phyloP scores from a whole-genome alignment of 768 basidiomycete species.

The Pseudohyphozyma bogoriensis region DNA sequence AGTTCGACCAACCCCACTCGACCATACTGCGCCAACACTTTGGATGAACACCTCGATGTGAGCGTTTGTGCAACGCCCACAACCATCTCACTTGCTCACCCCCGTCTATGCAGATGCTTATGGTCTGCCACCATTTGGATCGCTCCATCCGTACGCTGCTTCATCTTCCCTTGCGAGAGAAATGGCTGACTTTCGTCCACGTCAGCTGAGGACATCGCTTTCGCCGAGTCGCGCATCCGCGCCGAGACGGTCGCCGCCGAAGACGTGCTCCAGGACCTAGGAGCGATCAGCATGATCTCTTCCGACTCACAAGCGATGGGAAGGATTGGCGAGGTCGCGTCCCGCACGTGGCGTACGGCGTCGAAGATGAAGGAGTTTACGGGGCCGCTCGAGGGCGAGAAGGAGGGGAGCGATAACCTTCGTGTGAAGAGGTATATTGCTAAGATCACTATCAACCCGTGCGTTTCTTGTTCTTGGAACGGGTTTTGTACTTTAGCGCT shows the following conservation, averaged over 20 bases:
- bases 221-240: slow-evolving; percentile 93
- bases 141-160: slow-evolving; percentile 37
- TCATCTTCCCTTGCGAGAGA: background rate
- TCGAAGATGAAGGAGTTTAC: slow-evolving; percentile 77
- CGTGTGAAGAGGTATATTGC: slow-evolving; percentile 82
- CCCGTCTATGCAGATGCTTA: slow-evolving; percentile 72
- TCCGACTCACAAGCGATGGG: slow-evolving; percentile 97
- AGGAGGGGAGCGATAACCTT: slow-evolving; percentile 62
- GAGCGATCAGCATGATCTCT: slow-evolving; percentile 93
- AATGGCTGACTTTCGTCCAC: slow-evolving; percentile 18
- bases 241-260: slow-evolving; percentile 96
- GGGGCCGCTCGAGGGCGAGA: slow-evolving; percentile 60
- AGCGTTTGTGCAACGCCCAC: slow-evolving; percentile 38
- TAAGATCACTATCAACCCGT: slow-evolving; percentile 93
- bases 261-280: slow-evolving; percentile 54
- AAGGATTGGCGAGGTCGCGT: slow-evolving; percentile 84
- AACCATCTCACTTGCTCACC: background rate
- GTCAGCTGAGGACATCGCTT: slow-evolving; percentile 88
- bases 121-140: slow-evolving; percentile 99
- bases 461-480: slow-evolving; percentile 40
- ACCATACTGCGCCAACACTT: slow-evolving; percentile 78
- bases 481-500: background rate
- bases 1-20: slow-evolving; percentile 96
- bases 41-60: slow-evolving; percentile 95
- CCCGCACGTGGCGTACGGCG: slow-evolving; percentile 91